Evolutionary conservation across 257 asterid genomes (phyloP).

Genomic region (Striga asiatica): DNA sequence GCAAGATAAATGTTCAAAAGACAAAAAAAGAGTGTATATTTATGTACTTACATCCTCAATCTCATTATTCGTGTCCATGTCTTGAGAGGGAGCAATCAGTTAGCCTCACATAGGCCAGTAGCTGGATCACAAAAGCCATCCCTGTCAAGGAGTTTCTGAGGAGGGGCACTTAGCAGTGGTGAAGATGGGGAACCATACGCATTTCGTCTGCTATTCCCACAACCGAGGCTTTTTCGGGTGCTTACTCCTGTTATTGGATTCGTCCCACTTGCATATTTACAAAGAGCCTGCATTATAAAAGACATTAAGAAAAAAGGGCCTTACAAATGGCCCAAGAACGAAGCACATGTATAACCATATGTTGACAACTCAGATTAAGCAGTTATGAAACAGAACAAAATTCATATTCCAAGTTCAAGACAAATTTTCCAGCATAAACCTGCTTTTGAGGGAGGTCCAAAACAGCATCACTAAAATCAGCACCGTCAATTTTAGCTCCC

Average conservation of each 20-base stretch:
- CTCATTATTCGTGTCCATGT: too few species aligned
- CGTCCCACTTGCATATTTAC: slow-evolving; percentile 90
- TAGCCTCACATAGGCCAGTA: slow-evolving; percentile 77
- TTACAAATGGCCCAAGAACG: too few species aligned
- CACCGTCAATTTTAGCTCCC: slow-evolving; percentile 80
- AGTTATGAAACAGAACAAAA: too few species aligned
- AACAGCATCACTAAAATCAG: slow-evolving; percentile 94
- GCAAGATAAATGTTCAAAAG: too few species aligned
- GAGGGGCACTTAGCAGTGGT: slow-evolving; percentile 88
- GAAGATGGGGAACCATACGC: slow-evolving; percentile 96
- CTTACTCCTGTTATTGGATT: slow-evolving; percentile 82
- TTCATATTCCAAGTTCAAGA: too few species aligned
- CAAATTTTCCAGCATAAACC: slow-evolving; percentile 27
- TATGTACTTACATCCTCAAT: too few species aligned
- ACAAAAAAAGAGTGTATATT: too few species aligned
- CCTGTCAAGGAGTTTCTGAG: slow-evolving; percentile 70
- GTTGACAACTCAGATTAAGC: too few species aligned
- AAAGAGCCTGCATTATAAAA: slow-evolving; percentile 48
- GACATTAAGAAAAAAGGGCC: background rate
- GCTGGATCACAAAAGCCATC: slow-evolving; percentile 81
- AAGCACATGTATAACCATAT: background rate
- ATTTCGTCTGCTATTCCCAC: slow-evolving; percentile 82
- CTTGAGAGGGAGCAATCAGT: background rate
- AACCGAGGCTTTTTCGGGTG: slow-evolving; percentile 88
- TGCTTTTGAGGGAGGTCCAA: slow-evolving; percentile 79